Evolutionary conservation across 2,329 filamentous ascomycete species (phyloP), one percentile per base, ranked within the genome.

Genomic region (Chalara sp.): DNA sequence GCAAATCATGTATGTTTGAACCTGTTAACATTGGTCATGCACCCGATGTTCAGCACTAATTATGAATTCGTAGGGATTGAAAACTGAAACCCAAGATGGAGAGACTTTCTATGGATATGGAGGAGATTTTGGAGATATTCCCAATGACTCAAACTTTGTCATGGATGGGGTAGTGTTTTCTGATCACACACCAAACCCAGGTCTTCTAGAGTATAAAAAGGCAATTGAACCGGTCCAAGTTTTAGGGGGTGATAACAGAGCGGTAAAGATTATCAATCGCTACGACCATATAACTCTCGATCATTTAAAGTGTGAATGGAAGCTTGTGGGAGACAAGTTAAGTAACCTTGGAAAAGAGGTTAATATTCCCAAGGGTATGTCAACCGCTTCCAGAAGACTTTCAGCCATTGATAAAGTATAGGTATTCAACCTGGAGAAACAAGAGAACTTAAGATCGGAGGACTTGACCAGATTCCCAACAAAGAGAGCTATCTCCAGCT

Each of bases 231-330:
- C 72, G 1, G 63, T 73, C 4, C 58, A 64, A 29, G 64, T 68
- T 5, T 47, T 63, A 4, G 45, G 51, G 6, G 54, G 53, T 5
- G 47, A 41, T 28, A 49, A 49, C 8, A 43, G 53, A 1, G 57
- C 49, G 5, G 50, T 69, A 4, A 54, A 60, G 8, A 59, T 71
- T 5, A 61, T 62, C 33, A 72, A 71, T 37, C 70, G 74, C 7
- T 79, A 82, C 59, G 78, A 81, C 58, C 79, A 77, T 50, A 59
- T 72, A 32, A 68, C 64, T 0, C 67, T 81, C 4, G 74, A 78
- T 51, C 74, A 80, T 53, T 61, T 81, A 11, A 64, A 59, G 6
- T 76, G 72, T 49, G 62, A 63, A 13, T 77, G 70, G 69, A 66
- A 64, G 28, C 58, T 77, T 12, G 52, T 60, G 29, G 54, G 53